phyloP scores from a whole-genome alignment of 108 stramenopile genomes.

The Nitzschia inconspicua region DNA sequence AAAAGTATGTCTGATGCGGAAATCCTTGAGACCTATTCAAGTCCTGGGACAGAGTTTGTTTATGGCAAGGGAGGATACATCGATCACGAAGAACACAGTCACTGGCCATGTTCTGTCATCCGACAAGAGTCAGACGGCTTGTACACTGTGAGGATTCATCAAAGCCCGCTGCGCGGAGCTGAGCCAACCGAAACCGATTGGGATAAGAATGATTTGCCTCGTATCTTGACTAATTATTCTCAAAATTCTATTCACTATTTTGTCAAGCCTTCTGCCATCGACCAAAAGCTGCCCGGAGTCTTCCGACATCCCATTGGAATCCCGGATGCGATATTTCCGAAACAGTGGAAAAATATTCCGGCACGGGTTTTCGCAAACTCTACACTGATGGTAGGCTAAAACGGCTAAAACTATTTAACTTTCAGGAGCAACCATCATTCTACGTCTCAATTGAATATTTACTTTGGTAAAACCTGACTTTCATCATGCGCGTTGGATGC shows the following conservation, averaged over 20 bases:
- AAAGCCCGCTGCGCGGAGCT: background rate
- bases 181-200: conserved; percentile 1
- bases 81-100: conserved; percentile 1
- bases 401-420: too few species aligned
- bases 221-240: conserved; percentile 22
- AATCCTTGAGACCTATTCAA: conserved; percentile 2
- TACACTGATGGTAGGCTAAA: too few species aligned
- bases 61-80: conserved; percentile 1
- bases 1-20: background rate
- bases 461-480: too few species aligned
- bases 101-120: conserved; percentile 5
- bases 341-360: conserved; percentile 65
- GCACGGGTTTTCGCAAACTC: too few species aligned
- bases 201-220: conserved; percentile 6
- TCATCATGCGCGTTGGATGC: too few species aligned
- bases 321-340: conserved; percentile 60
- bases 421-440: too few species aligned
- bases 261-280: conserved; percentile 40
- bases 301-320: conserved; percentile 71
- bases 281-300: conserved; percentile 37
- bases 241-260: conserved; percentile 45
- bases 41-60: background rate
- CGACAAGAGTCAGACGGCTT: background rate
- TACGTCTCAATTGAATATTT: too few species aligned
- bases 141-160: conserved; percentile 3